These are phyloP conservation scores for Amanita muscaria DNA, from an alignment of 768 basidiomycete genomes.

Conservation along the genomic window DNA sequence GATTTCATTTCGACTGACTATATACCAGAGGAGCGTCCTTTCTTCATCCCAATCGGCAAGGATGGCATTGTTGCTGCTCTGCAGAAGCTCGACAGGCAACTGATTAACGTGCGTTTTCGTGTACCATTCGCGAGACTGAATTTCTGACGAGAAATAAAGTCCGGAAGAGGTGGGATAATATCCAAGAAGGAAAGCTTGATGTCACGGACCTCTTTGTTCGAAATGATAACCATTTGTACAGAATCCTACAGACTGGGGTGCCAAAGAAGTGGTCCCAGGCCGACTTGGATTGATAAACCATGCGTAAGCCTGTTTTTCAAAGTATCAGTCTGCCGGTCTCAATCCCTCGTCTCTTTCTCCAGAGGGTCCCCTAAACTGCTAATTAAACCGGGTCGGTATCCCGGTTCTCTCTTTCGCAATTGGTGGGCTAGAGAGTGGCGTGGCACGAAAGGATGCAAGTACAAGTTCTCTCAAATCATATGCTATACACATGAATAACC, in stretches of 20 bases:
- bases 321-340: neutral
- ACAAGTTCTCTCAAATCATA: neutral
- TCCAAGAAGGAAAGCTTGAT: conserved; percentile 43
- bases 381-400: conserved; percentile 70
- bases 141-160: conserved; percentile 26
- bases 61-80: conserved; percentile 63
- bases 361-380: conserved; percentile 73
- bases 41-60: conserved; percentile 61
- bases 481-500: too few species aligned
- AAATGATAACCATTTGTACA: conserved; percentile 8
- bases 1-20: conserved; percentile 45
- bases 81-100: conserved; percentile 57
- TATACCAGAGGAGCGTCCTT: conserved; percentile 48
- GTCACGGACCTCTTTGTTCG: neutral
- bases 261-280: conserved; percentile 65
- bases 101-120: conserved; percentile 34
- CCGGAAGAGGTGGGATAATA: conserved; percentile 46
- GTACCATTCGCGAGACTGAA: conserved; percentile 6
- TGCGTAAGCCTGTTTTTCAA: conserved; percentile 25
- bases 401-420: conserved; percentile 64
- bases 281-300: conserved; percentile 69
- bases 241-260: conserved; percentile 58
- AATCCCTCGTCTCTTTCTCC: neutral
- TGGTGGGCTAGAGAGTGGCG: conserved; percentile 79
- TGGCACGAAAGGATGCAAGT: conserved; percentile 61